Evolutionary conservation across 345 rosid species (phyloP), one percentile per base, ranked within the genome.

Genomic region (Bruguiera sexangula): DNA sequence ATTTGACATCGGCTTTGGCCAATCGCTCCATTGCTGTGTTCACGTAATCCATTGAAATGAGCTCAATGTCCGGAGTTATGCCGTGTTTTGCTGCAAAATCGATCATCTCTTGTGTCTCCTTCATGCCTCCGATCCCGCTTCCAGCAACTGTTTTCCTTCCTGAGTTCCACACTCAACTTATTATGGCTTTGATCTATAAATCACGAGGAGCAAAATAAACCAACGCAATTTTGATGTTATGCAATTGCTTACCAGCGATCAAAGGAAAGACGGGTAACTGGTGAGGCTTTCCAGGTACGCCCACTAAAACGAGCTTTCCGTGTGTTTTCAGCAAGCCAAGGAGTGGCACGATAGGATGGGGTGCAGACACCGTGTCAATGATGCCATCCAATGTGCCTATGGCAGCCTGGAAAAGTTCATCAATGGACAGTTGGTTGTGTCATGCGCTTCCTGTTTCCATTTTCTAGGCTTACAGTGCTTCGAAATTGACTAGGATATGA

Each of bases 51-150:
- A 80, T 83, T 11, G 85, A 39, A 24, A 87, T 78, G 32, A 87
- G 71, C 76, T 87, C 91, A 73, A 87, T 80, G 21, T 85, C 89
- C 4, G 89, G 81, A 8, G 63, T 66, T 32, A 87, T 77, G 70
- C 68, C 77, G 74, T 87, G 85, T 55, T 85, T 78, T 0, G 81
- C 86, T 7, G 89, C 89, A 46, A 85, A 74, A 73, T 87, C 85
- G 9, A 87, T 51, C 91, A 87, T 87, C 73, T 85, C 89, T 64
- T 85, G 89, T 0, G 87, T 83, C 72, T 87, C 87, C 46, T 83
- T 85, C 79, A 87, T 70, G 43, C 91, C 91, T 57, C 89, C 91
- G 43, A 79, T 83, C 71, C 50, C 8, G 68, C 82, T 84, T 22
- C 90, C 88, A 19, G 69, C 68, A 2, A 86, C 69, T 27, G 66